Evolutionary conservation across 306 rosid genomes (phyloP), one percentile per base, ranked within the genome.

Genomic region (Lathyrus aphaca): DNA sequence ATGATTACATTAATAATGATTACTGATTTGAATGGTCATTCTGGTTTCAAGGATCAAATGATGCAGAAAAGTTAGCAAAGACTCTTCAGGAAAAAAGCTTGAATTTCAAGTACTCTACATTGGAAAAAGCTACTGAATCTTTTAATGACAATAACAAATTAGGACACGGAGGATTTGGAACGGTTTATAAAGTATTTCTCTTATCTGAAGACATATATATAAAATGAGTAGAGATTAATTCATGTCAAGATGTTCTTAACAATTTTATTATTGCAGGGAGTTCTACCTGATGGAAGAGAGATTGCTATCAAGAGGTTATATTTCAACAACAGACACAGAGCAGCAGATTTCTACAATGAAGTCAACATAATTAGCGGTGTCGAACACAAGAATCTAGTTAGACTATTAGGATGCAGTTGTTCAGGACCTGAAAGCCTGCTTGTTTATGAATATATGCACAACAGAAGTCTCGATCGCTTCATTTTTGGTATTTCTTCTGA

Each of bases 371-470:
- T 94, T 45, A 89, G 96, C 71, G 80, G 88, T 4, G 92, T 88
- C 38, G 92, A 94, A 76, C 97, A 94, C 81, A 94, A 84, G 72
- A 91, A 88, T 74, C 74, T 94, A 40, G 96, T 91, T 38, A 84
- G 96, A 62, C 56, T 94, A 64, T 77, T 88, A 66, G 99, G 99
- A 25, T 94, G 97, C 86, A 84, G 96, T 70, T 91, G 95, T 63
- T 83, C 97, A 13, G 96, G 97, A 80, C 95, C 99, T 14, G 99
- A 94, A 82, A 94, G 96, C 78, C 87, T 91, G 35, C 97, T 94
- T 17, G 91, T 94, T 10, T 91, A 94, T 67, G 97, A 94, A 76
- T 84, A 35, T 83, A 70, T 93, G 35, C 91, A 85, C 4, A 93
- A 93, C 88, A 83, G 51, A 79, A 93, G 98, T 68, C 99, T 94